A percentile compares a stretch with the other conserved stretches of the same genome.
phyloP scores from a whole-genome alignment of 192 early-diverging fungal genomes.

The Entomortierella beljakovae region DNA sequence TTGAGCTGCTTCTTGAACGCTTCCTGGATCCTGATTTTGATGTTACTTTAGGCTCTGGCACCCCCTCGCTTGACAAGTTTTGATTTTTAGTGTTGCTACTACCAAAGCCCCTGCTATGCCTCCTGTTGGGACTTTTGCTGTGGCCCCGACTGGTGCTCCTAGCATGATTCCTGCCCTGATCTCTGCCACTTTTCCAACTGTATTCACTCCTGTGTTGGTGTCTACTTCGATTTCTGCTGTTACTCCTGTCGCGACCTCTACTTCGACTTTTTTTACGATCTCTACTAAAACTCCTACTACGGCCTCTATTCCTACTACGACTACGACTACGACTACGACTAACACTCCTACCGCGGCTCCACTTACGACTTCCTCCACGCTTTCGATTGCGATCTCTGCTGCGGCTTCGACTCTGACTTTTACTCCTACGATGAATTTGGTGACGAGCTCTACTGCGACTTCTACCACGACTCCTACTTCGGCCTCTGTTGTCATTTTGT shows the following conservation, averaged over 20 bases:
- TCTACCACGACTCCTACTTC: slow-evolving; percentile 6
- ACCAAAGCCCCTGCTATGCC: not conserved
- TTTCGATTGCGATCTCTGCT: not conserved
- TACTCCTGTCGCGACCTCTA: not conserved
- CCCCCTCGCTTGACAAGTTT: too few species aligned
- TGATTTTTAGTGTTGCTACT: not conserved
- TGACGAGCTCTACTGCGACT: slow-evolving; percentile 8
- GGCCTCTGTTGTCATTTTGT: not conserved
- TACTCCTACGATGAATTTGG: slow-evolving; percentile 1
- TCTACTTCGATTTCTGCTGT: too few species aligned
- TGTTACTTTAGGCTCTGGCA: too few species aligned
- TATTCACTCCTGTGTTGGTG: too few species aligned
- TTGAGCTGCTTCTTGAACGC: too few species aligned
- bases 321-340: not conserved
- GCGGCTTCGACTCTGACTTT: not conserved
- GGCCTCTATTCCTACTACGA: not conserved
- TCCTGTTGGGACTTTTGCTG: not conserved
- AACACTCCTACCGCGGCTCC: not conserved
- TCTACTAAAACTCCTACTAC: not conserved
- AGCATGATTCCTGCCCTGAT: slow-evolving; percentile 1
- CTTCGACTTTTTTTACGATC: not conserved
- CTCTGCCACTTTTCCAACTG: too few species aligned
- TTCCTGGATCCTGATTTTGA: too few species aligned
- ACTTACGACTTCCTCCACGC: not conserved
- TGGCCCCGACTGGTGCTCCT: not conserved